These are phyloP conservation scores for Penicillium concentricum DNA, from an alignment of 2,329 filamentous ascomycete genomes.

Conservation along the genomic window DNA sequence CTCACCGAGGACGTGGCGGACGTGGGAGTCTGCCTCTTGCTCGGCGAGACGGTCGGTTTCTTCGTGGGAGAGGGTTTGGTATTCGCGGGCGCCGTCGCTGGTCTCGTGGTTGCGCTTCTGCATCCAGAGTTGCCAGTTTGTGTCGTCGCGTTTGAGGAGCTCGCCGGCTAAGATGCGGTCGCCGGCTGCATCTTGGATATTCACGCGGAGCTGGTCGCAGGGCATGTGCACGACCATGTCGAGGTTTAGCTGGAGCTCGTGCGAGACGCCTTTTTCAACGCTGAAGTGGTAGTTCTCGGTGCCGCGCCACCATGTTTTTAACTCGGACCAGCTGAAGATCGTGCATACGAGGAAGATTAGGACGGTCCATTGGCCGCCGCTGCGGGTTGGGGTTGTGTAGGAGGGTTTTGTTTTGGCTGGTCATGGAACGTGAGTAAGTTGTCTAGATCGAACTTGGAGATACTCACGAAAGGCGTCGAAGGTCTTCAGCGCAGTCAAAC, in stretches of 20 bases:
- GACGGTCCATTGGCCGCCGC: constrained; percentile 92
- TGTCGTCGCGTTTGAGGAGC: constrained; percentile 71
- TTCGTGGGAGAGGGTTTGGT: constrained; percentile 58
- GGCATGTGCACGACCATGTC: constrained; percentile 90
- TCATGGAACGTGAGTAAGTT: not conserved
- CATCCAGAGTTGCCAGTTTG: constrained; percentile 79
- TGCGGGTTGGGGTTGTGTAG: constrained; percentile 79
- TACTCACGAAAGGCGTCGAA: constrained; percentile 95
- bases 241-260: constrained; percentile 88
- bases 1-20: constrained; percentile 82
- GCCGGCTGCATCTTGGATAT: constrained; percentile 92
- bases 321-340: constrained; percentile 74
- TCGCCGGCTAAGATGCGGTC: constrained; percentile 84
- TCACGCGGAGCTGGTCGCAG: constrained; percentile 86
- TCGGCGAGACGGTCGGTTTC: constrained; percentile 52
- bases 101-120: constrained; percentile 61
- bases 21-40: constrained; percentile 72
- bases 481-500: constrained; percentile 64
- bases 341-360: constrained; percentile 72
- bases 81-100: constrained; percentile 58
- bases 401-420: constrained; percentile 92
- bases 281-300: constrained; percentile 84
- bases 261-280: constrained; percentile 87
- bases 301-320: constrained; percentile 79
- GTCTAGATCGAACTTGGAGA: not conserved